These are phyloP conservation scores for Aspergillus sp. DNA, from an alignment of 2,329 filamentous ascomycete species.

Conservation along the genomic window DNA sequence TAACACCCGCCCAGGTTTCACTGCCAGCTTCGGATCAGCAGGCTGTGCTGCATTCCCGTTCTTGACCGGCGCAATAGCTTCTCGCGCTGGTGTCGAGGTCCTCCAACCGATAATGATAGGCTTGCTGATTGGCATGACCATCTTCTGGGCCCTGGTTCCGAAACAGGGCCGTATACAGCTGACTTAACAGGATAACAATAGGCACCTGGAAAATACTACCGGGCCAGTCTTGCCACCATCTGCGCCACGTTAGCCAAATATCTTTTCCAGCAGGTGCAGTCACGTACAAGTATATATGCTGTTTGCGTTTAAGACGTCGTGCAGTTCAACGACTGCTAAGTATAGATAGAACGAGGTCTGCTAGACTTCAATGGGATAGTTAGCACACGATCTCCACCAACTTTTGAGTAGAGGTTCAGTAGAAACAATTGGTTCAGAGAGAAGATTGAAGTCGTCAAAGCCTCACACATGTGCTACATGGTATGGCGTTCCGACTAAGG, in stretches of 20 bases:
- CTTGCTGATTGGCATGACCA: constrained; percentile 20
- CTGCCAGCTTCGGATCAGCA: constrained; percentile 24
- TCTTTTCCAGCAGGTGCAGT: neutral
- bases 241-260: neutral
- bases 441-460: constrained; percentile 48
- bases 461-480: constrained; percentile 39
- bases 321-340: neutral
- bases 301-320: neutral
- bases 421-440: constrained; percentile 37
- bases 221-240: neutral
- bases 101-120: constrained; percentile 28
- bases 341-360: neutral
- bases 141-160: constrained; percentile 24
- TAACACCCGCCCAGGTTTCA: constrained; percentile 19
- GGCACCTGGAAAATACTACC: neutral
- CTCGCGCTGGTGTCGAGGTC: constrained; percentile 22
- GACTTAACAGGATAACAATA: neutral
- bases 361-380: neutral
- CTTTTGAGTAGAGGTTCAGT: neutral
- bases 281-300: neutral
- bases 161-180: constrained; percentile 12
- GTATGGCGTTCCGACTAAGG: constrained; percentile 77
- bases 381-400: neutral
- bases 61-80: constrained; percentile 25
- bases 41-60: constrained; percentile 27